Base-by-base conservation (phyloP, 2,329 filamentous ascomycete species). In the Penicillium corylophilum region DNA sequence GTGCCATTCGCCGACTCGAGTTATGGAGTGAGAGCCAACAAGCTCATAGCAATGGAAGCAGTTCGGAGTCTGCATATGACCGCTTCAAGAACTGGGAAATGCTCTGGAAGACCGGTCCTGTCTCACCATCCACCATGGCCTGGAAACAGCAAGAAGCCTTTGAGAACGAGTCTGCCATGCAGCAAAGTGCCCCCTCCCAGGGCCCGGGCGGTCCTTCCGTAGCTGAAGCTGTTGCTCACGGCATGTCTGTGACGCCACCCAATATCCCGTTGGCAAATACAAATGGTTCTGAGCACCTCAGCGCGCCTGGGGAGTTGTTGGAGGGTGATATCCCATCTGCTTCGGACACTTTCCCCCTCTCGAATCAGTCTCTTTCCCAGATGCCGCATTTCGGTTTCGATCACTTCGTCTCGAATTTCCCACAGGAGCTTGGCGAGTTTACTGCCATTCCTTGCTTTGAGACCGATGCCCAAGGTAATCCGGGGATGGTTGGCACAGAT, bases 41-140 rank as follows among this genome's bases (percentile, higher is more conserved):
- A 42, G 58, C 62, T 4, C 59, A 64, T 28, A 65, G 53, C 18
- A 68, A 64, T 20, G 57, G 68, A 4, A 70, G 71, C 0, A 60
- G 60, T 3, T 56, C 68, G n/a, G 77, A 78, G 52, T 78, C 77
- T 3, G 77, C 78, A 22, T 80, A 80, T 41, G 77, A 77, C 44
- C 69, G 76, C 1, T 80, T 79, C 59, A 79, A 79, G 54, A 78
- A 75, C 38, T 79, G 77, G 77, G 77, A 79, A 54, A 77, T 78
- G 67, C 65, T 79, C 2, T 78, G 77, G 71, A 77, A 74, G 52
- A 68, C 67, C 2, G 71, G 71, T 0, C 71, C 71, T 2, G 59
- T 71, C 3, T 72, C 71, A 2, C 71, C 71, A 1, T 58, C 62
- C 8, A 66, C 64, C 1, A 53, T 66, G 16, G 55, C 64, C 8